phyloP scores from a whole-genome alignment of 2,329 filamentous ascomycete species.

The Aspergillus arachidicola region DNA sequence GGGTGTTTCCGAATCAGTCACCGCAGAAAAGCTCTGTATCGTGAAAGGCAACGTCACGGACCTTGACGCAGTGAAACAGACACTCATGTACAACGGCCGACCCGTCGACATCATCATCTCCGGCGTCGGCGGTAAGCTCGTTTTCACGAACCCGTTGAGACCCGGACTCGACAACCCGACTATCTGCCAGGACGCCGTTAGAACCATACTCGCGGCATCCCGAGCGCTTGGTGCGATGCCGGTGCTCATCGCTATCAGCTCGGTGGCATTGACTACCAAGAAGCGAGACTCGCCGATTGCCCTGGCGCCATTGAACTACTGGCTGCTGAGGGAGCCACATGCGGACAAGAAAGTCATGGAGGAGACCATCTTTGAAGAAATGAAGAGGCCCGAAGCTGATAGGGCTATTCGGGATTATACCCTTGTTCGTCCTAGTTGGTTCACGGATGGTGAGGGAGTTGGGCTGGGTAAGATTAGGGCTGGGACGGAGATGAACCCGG shows the following conservation, averaged over 20 bases:
- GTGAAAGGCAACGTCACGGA: conserved; percentile 52
- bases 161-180: conserved; percentile 36
- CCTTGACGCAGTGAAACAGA: conserved; percentile 41
- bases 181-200: conserved; percentile 36
- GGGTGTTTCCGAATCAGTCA: conserved; percentile 37
- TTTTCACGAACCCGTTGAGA: conserved; percentile 28
- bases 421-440: conserved; percentile 37
- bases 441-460: conserved; percentile 35
- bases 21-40: conserved; percentile 49
- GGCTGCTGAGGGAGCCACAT: conserved; percentile 35
- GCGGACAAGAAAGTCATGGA: conserved; percentile 42
- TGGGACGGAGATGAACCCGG: conserved; percentile 32
- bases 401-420: conserved; percentile 20
- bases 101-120: conserved; percentile 49
- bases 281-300: conserved; percentile 35
- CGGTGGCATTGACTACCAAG: conserved; percentile 33
- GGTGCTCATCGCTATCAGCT: conserved; percentile 34
- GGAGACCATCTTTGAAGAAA: conserved; percentile 26
- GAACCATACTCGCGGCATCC: conserved; percentile 29
- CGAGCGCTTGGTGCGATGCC: conserved; percentile 20
- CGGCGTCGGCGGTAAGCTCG: conserved; percentile 48
- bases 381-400: conserved; percentile 19
- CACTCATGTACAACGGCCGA: conserved; percentile 28
- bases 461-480: conserved; percentile 30
- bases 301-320: conserved; percentile 37